Percentiles rank a stretch among this genome's conserved stretches.
Evolutionary conservation across 164 flowering plant species (phyloP).

Genomic region (Umbellularia californica): DNA sequence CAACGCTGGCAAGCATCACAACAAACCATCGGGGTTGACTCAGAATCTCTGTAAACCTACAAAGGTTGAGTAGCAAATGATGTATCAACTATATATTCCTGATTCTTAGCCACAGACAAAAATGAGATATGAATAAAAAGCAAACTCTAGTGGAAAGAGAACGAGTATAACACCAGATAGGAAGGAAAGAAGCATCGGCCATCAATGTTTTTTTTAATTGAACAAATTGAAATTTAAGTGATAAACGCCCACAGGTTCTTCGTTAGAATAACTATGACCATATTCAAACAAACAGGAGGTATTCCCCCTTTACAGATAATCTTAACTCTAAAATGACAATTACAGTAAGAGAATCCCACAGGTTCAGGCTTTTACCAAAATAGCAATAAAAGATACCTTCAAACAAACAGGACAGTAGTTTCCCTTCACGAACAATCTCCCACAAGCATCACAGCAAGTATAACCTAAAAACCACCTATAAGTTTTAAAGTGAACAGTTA

Average conservation of each 20-base stretch:
- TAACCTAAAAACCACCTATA: conserved; percentile 96
- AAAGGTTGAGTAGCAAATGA: conserved; percentile 7
- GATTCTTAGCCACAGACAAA: not conserved
- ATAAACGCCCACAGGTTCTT: too few species aligned
- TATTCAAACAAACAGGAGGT: too few species aligned
- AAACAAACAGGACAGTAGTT: conserved; percentile 96
- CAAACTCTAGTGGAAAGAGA: not conserved
- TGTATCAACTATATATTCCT: not conserved
- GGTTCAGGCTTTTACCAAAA: not conserved
- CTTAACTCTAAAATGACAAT: not conserved
- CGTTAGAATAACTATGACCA: too few species aligned
- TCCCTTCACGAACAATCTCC: conserved; percentile 94
- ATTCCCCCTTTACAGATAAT: not conserved
- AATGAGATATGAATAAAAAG: not conserved
- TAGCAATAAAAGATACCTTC: conserved; percentile 52
- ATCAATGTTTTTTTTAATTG: too few species aligned
- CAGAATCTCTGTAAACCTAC: conserved; percentile 98
- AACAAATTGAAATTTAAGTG: too few species aligned
- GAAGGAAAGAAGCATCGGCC: too few species aligned
- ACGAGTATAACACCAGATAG: not conserved
- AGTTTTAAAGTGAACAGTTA: conserved; percentile 1
- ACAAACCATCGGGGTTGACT: conserved; percentile 99
- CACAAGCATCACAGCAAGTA: conserved; percentile 99
- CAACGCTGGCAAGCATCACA: conserved; percentile 97
- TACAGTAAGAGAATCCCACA: not conserved